These are phyloP conservation scores for Pseudisothecium myosuroides DNA, from an alignment of 225 moss, liverwort and hornwort genomes.

Conservation along the genomic window DNA sequence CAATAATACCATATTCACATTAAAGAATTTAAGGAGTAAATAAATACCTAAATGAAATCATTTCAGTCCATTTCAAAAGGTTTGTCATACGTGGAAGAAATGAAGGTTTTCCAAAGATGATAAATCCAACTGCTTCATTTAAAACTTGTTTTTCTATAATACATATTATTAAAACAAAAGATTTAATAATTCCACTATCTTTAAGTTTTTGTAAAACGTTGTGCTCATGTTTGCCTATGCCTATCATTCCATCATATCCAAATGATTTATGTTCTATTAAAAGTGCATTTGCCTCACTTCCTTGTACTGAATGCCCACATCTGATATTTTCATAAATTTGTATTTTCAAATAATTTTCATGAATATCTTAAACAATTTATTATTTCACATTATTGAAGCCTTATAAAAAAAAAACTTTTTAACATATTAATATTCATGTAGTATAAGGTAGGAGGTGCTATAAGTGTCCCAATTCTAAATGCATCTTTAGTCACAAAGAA, in stretches of 20 bases:
- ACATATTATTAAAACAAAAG: not conserved
- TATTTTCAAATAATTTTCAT: not conserved
- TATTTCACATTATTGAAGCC: not conserved
- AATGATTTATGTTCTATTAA: not conserved
- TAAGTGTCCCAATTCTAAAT: too few species aligned
- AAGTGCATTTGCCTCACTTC: rapidly evolving
- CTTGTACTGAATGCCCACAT: not conserved
- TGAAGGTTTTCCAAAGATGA: not conserved
- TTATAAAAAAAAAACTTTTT: not conserved
- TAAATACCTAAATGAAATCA: not conserved
- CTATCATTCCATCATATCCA: not conserved
- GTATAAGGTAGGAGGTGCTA: not conserved
- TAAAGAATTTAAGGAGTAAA: too few species aligned
- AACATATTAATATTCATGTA: not conserved
- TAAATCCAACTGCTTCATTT: not conserved
- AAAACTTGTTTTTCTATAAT: not conserved
- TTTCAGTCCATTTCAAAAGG: not conserved
- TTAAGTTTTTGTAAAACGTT: not conserved
- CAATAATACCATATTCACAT: not conserved
- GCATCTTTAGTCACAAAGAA: not conserved
- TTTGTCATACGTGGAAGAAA: not conserved
- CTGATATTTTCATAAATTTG: not conserved
- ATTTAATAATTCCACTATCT: not conserved
- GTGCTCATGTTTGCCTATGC: not conserved
- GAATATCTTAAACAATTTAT: not conserved